Percentiles rank a stretch among this genome's conserved stretches.
Evolutionary conservation across 2,329 filamentous ascomycete genomes (phyloP).

Genomic region (Phoma sp.): DNA sequence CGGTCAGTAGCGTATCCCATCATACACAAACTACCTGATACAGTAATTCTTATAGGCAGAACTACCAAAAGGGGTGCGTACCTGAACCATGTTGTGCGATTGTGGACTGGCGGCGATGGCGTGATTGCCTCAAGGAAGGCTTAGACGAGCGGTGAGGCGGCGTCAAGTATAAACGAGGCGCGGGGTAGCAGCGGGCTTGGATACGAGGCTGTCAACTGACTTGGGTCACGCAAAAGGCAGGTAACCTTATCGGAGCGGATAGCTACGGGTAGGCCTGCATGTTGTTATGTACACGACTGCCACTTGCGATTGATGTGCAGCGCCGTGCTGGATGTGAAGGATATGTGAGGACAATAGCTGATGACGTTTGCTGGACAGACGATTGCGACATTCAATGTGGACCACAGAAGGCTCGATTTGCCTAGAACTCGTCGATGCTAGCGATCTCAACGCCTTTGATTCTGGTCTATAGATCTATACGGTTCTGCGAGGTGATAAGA

Average conservation of each 20-base stretch:
- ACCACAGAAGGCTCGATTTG: constrained; percentile 1
- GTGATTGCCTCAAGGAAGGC: constrained; percentile 33
- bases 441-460: neutral
- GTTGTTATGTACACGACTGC: constrained; percentile 8
- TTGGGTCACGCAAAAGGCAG: constrained; percentile 11
- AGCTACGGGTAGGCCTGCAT: constrained; percentile 17
- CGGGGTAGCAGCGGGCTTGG: constrained; percentile 12
- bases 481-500: neutral
- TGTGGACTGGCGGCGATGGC: constrained; percentile 36
- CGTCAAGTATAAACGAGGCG: constrained; percentile 17
- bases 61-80: constrained; percentile 21
- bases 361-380: constrained; percentile 14
- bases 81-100: constrained; percentile 33
- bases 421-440: constrained; percentile 1
- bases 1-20: constrained; percentile 13
- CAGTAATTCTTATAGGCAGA: constrained; percentile 17
- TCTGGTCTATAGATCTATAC: neutral
- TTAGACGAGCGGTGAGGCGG: constrained; percentile 19
- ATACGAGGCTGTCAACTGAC: constrained; percentile 9
- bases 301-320: constrained; percentile 7
- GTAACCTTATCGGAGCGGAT: constrained; percentile 15
- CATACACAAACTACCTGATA: constrained; percentile 25
- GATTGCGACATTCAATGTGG: constrained; percentile 21
- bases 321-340: constrained; percentile 1
- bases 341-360: constrained; percentile 5